Base-by-base conservation (phyloP, 176 grass and related monocot genomes). In the Neostapfia colusana region DNA sequence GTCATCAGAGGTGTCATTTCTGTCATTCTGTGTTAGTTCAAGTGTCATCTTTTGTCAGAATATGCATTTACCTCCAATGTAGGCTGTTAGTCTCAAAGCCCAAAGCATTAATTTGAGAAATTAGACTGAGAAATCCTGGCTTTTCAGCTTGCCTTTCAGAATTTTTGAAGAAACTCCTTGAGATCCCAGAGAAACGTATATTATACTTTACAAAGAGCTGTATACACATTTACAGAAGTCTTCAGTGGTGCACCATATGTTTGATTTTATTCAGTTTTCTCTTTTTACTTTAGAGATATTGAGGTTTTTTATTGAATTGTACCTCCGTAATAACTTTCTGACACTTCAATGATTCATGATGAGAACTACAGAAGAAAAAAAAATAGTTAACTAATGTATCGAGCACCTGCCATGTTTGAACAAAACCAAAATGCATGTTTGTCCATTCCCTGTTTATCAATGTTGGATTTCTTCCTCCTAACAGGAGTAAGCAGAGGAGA, bases 191-290 rank as follows among this genome's bases (percentile, higher is more conserved):
- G 79, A 97, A 97, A 66, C 79, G 86, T 81, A 91, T 94, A 46
- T 98, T 98, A 81, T 92, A 98, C 72, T 84, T 90, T 81, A 98
- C 86, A 88, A 98, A 98, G 78, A 98, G 82, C 95, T 98, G 87
- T 46, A 78, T 68, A 82, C 24, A 85, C 36, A 81, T 53, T 53
- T 41, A 85, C 25, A 70, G 40, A 82, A 85, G 46, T 76, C 55
- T 65, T 82, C 20, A 79, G 58, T 67, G 39, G 27, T 9, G 73
- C 74, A 81, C 48, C 26, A 36, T 77, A 43, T 44, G 14, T 43
- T 64, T 38, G 1, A 67, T 76, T 81, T 59, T 75, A 60, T 84
- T 67, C 63, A 48, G 37, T 36, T 37, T 53, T 37, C 2, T 76
- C 18, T 35, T 14, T 36, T 24, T 49, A 37, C 31, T 5, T 37